Base-by-base conservation (phyloP, 495 filamentous ascomycete species). In the Parachaetomium inaequale region DNA sequence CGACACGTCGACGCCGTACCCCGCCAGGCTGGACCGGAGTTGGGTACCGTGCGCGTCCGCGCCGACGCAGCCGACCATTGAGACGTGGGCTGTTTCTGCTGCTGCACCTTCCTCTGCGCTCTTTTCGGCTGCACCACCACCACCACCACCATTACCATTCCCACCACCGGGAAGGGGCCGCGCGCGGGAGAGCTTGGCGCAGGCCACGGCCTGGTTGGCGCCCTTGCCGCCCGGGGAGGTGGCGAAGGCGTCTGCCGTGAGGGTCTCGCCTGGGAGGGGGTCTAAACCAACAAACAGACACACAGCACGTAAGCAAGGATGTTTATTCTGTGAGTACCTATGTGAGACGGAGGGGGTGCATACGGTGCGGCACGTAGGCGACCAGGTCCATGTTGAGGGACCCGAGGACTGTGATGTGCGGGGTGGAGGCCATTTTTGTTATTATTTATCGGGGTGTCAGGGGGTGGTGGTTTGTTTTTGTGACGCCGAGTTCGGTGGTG, bases 381-480 rank as follows among this genome's bases (percentile, higher is more conserved):
- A 95, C 87, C 62, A 97, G 86, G 78, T 98, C 94, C 65, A 85
- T 89, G 75, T 98, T 98, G 54, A 98, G 86, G 49, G 93, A 96
- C 66, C 94, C 94, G 61, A 98, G 85, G 50, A 96, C 83, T 34
- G 87, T 86, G 70, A 98, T 84, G 58, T 75, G 77, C 7, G 70
- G 71, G 45, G 56, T 28, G 7, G 64, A 19, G 28, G 70, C 38
- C 65, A 68, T 72, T 47, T 62, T 69, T 36, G 3, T 36, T 40
- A 15, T 40, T 40, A 15, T 40, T 40, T 40, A 40, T 40, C 12
- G 10, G 36, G 1, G 36, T 15, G 3, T 40, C 8, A 40, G 36
- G 40, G 40, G 40, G n/a, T 21, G 40, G 17, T 43, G 40, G 40
- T 43, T 21, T 12, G 8, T 17, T 43, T 7, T 19, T 43, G 40